These are phyloP conservation scores for Marchantia polymorpha DNA, from an alignment of 225 moss, liverwort and hornwort species.

Conservation along the genomic window DNA sequence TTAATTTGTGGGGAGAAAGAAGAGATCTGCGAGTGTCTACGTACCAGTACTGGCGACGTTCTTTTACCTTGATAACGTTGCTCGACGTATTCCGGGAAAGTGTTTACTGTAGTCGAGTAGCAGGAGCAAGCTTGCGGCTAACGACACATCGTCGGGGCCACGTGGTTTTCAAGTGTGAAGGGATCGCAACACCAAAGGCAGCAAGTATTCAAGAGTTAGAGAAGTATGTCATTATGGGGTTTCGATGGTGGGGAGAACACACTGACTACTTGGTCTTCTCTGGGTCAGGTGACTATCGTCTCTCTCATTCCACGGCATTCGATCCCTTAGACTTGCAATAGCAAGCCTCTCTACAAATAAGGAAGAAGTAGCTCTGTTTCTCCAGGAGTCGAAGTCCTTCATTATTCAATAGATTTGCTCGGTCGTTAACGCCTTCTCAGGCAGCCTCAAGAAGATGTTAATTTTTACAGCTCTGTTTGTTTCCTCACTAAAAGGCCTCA, in stretches of 20 bases:
- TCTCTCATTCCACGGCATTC: background rate
- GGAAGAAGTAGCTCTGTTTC: no score
- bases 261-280: constrained; percentile 42
- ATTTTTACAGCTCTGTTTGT: no score
- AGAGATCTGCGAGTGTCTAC: background rate
- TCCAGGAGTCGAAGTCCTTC: no score
- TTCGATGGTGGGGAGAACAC: constrained; percentile 52
- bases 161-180: background rate
- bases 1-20: background rate
- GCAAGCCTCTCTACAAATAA: no score
- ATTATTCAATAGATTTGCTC: no score
- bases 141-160: background rate
- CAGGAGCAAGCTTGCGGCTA: background rate
- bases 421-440: no score
- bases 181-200: background rate
- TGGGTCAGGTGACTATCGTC: constrained; percentile 37
- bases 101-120: background rate
- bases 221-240: constrained; percentile 59
- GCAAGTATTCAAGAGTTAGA: background rate
- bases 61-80: background rate
- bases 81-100: background rate
- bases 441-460: no score
- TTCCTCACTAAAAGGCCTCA: no score
- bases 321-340: no score
- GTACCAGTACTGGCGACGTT: background rate